Evolutionary conservation across 768 basidiomycete species (phyloP).

Genomic region (Boletus pseudopeckii): DNA sequence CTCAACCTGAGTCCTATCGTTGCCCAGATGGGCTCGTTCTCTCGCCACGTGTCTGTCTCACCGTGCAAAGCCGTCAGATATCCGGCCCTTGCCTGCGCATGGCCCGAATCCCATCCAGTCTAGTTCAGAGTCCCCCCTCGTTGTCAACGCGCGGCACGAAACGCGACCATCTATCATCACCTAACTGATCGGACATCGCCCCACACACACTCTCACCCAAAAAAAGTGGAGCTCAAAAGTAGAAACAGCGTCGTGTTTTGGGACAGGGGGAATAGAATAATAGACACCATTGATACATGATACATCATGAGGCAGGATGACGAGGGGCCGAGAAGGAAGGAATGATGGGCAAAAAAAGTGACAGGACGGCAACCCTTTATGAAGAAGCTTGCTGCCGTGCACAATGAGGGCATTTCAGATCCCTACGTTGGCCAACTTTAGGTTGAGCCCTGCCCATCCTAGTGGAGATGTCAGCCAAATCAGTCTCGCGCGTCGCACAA

Average conservation of each 20-base stretch:
- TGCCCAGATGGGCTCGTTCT: background rate
- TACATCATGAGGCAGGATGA: slow-evolving; percentile 2
- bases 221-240: background rate
- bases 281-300: slow-evolving; percentile 16
- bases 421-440: slow-evolving; percentile 17
- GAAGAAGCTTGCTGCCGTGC: slow-evolving; percentile 9
- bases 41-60: slow-evolving; percentile 8
- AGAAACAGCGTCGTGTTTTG: background rate
- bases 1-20: slow-evolving; percentile 18
- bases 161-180: slow-evolving; percentile 3
- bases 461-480: slow-evolving; percentile 15
- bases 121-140: slow-evolving; percentile 13
- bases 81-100: slow-evolving; percentile 3
- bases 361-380: background rate
- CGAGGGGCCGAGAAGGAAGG: background rate
- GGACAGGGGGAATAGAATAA: slow-evolving; percentile 18
- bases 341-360: background rate
- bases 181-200: slow-evolving; percentile 9
- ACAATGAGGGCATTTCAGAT: slow-evolving; percentile 23
- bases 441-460: slow-evolving; percentile 25
- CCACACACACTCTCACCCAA: background rate
- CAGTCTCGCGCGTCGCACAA: background rate
- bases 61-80: background rate
- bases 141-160: slow-evolving; percentile 22
- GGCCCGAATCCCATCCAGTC: slow-evolving; percentile 3